Evolutionary conservation across 768 basidiomycete species (phyloP).

Genomic region (Termitomyces sp.): DNA sequence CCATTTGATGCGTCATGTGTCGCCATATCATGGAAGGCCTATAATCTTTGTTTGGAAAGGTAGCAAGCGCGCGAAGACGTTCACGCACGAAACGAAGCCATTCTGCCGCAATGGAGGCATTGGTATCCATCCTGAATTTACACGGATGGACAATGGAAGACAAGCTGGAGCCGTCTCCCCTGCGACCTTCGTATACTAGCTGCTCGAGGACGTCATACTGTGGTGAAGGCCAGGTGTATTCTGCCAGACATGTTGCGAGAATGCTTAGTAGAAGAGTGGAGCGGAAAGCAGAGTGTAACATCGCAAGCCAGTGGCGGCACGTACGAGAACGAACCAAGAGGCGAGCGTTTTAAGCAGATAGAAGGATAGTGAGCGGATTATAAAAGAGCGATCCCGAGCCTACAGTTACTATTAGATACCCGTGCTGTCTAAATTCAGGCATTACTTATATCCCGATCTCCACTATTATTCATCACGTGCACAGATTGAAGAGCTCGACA

Average conservation of each 20-base stretch:
- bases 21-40: conserved; percentile 49
- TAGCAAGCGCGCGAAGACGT: not conserved
- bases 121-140: conserved; percentile 19
- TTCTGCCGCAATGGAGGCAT: conserved; percentile 30
- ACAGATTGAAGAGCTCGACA: too few species aligned
- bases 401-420: not conserved
- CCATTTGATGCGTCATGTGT: conserved; percentile 40
- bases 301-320: conserved; percentile 6
- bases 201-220: conserved; percentile 30
- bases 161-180: conserved; percentile 25
- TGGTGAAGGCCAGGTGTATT: conserved; percentile 27
- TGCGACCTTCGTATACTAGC: conserved; percentile 28
- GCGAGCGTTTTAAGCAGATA: not conserved
- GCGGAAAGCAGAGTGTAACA: conserved; percentile 17
- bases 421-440: not conserved
- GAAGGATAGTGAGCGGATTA: not conserved
- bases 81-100: conserved; percentile 32
- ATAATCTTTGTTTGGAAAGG: not conserved
- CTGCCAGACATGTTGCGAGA: conserved; percentile 14
- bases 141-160: conserved; percentile 24
- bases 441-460: too few species aligned
- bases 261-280: conserved; percentile 11
- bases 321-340: conserved; percentile 2
- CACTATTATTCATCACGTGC: not conserved
- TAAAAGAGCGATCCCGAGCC: not conserved